Evolutionary conservation across 345 rosid genomes (phyloP), one percentile per base, ranked within the genome.

Genomic region (Syzygium grande): DNA sequence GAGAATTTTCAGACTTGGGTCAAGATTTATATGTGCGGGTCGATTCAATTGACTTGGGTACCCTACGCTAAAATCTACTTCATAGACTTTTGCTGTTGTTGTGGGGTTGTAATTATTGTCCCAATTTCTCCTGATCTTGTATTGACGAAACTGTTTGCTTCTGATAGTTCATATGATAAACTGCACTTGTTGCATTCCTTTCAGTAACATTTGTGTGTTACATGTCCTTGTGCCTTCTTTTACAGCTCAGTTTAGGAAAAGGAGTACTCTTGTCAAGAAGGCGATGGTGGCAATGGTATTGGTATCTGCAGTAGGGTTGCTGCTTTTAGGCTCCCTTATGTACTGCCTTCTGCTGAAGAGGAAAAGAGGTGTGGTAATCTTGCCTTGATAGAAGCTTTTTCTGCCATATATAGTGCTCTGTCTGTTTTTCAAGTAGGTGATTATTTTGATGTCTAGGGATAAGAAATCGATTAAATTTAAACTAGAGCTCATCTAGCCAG

Each of bases 1-100:
- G 94, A 49, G 46, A 3, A 34, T 58, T 29, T 85, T 85, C 86
- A 56, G 68, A 38, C 16, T 15, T 52, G 19, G 86, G 77, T 29
- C 86, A 87, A 21, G 63, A 84, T 65, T 59, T 87, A 51, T 84
- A 84, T 56, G 55, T 87, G 29, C 79, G 86, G 11, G 88, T 87
- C 23, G 51, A 87, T 87, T 78, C 86, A 58, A 79, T 4, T 23
- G 15, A 52, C 13, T 52, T 73, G 30, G 84, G 87, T 86, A 86
- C 13, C 38, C 43, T 7, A 11, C 52, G 38, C 38, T 51, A 9
- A 29, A 25, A 21, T 54, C 6, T 41, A 53, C 49, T 25, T 54
- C 11, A 85, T 7, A 49, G 55, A 85, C 38, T 38, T 52, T 30
- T 30, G 43, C 43, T 30, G 38, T 43, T 29, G 9, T 29, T 30